Percentiles rank a stretch among this genome's conserved stretches.
Conservation (phyloP, 1,284 basidiomycete species). For the Heterobasidion annosum region DNA sequence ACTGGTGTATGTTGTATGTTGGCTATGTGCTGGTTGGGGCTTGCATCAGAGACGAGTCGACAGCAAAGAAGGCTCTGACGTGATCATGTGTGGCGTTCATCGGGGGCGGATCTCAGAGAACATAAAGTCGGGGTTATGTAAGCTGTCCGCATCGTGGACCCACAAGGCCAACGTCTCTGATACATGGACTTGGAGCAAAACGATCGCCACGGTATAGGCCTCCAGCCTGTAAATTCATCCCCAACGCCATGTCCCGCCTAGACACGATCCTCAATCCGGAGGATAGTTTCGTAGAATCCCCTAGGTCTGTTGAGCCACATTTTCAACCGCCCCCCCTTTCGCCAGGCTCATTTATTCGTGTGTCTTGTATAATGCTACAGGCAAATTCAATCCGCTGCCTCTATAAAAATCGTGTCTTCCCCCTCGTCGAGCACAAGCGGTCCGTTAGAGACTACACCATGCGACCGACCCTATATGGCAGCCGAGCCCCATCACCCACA, state of each 20-base stretch:
- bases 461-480: neutral
- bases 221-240: conserved; percentile 5
- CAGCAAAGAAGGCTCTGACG: neutral
- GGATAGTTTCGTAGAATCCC: conserved; percentile 15
- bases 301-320: conserved; percentile 14
- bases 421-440: conserved; percentile 16
- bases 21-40: no score
- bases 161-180: conserved; percentile 21
- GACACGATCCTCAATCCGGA: conserved; percentile 27
- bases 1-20: no score
- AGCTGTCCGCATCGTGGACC: conserved; percentile 17
- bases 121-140: conserved; percentile 17
- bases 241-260: conserved; percentile 20
- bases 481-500: conserved; percentile 44
- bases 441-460: neutral
- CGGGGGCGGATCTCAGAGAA: conserved; percentile 13
- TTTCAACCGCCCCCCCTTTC: neutral
- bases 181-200: neutral
- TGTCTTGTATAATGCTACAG: neutral
- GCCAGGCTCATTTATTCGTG: neutral
- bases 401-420: conserved; percentile 12
- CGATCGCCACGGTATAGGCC: conserved; percentile 1
- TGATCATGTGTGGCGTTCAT: neutral
- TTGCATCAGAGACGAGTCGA: no score
- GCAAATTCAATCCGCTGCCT: neutral